phyloP scores from a whole-genome alignment of 495 filamentous ascomycete species.

The Elasticomyces elasticus region DNA sequence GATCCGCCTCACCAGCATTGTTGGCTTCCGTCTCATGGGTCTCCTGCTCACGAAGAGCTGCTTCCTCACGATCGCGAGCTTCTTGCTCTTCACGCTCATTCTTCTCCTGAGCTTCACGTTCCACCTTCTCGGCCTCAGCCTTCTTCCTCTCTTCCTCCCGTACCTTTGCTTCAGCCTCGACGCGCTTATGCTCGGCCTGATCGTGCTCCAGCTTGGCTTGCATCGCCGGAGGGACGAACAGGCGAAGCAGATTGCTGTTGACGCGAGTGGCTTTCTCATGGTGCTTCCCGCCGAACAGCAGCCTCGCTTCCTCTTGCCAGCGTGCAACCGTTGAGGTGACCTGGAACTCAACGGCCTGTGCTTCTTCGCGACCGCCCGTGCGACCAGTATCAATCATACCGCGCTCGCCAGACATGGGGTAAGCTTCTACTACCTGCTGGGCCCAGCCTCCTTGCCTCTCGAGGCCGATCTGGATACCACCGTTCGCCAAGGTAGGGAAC shows the following conservation, averaged over 20 bases:
- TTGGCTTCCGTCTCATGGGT: conserved; percentile 29
- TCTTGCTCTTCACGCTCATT: conserved; percentile 39
- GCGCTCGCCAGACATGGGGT: not conserved
- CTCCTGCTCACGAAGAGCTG: conserved; percentile 37
- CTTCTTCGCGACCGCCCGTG: conserved; percentile 13
- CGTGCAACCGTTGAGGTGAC: conserved; percentile 58
- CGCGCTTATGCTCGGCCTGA: conserved; percentile 43
- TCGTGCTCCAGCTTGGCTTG: conserved; percentile 59
- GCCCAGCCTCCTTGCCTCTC: conserved; percentile 10
- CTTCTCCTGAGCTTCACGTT: conserved; percentile 35
- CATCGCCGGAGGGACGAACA: conserved; percentile 76
- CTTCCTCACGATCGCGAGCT: conserved; percentile 52
- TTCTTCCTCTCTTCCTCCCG: conserved; percentile 28
- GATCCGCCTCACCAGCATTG: conserved; percentile 34
- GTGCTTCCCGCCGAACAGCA: conserved; percentile 63
- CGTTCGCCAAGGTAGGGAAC: conserved; percentile 4
- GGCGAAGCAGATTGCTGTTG: conserved; percentile 57
- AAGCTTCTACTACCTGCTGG: conserved; percentile 8
- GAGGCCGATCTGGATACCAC: conserved; percentile 8
- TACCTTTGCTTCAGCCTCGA: conserved; percentile 21
- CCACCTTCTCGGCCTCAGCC: conserved; percentile 42
- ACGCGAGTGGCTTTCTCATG: conserved; percentile 64
- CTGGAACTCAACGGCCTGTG: conserved; percentile 59
- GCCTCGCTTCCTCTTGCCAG: conserved; percentile 84
- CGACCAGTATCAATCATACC: not conserved